Evolutionary conservation across 306 rosid species (phyloP), one percentile per base, ranked within the genome.

Genomic region (Quercus dentata): DNA sequence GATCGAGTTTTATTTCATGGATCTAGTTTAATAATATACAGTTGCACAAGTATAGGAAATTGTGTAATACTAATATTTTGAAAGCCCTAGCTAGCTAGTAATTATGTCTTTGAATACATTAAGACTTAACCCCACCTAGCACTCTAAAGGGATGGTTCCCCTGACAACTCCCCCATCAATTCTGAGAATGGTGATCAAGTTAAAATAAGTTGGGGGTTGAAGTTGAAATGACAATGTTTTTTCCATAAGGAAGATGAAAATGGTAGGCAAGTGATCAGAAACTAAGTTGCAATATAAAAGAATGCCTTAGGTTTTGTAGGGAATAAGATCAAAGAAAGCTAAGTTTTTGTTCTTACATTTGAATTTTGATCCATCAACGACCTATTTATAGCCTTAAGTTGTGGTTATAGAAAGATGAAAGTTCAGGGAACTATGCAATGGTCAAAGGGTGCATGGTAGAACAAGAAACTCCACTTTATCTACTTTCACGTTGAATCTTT

Each of bases 131-230:
- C 14, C 12, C 14, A 46, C 14, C 17, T 0, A 20, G 10, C 5
- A 20, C 23, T 20, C 27, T 6, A 59, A 2, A 33, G 98, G 92
- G 56, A 94, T 94, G 63, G 89, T 80, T 6, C 97, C 97, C 77
- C 97, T 86, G 20, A 92, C 87, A 7, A 94, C 97, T 51, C 97
- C 97, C 3, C 97, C 98, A 75, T 94, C 98, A 5, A 94, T 92
- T 85, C 94, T 92, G 7, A 94, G 83, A 68, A 92, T 61, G 14
- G 94, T 92, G 10, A 94, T 81, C 2, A 85, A 83, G 74, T 89
- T 86, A 62, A 91, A 93, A 65, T 78, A 84, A 30, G 90, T 89
- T 23, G 94, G 96, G 49, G 96, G 78, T 80, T 88, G 91, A 17
- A 89, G 77, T 12, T 77, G 83, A 6, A 56, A 30, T 55, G 71